Evolutionary conservation across 1,139 yeast genomes (phyloP).

Genomic region (Blastobotrys aristatus): DNA sequence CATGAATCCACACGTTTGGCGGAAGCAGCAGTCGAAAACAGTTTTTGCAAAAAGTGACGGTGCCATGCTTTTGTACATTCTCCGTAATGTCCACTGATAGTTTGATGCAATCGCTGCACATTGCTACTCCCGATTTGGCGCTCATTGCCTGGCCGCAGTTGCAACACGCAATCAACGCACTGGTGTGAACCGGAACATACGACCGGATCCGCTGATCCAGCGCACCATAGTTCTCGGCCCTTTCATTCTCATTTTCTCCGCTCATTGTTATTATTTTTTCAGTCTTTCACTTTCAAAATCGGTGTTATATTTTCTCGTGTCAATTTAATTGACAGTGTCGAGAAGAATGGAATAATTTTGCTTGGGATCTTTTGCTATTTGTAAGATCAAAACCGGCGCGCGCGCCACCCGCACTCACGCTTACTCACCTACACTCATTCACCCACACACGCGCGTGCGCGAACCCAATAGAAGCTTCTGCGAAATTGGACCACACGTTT

Average conservation of each 20-base stretch:
- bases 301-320: too few species aligned
- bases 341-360: too few species aligned
- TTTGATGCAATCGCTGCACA: conserved; percentile 97
- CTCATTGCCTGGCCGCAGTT: conserved; percentile 99
- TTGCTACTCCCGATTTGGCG: conserved; percentile 70
- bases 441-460: too few species aligned
- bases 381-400: too few species aligned
- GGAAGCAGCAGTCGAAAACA: conserved; percentile 94
- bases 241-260: background rate
- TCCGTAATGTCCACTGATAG: conserved; percentile 90
- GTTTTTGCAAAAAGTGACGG: conserved; percentile 88
- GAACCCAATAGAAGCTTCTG: too few species aligned
- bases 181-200: conserved; percentile 39
- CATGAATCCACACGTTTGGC: conserved; percentile 88
- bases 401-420: background rate
- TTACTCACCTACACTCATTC: too few species aligned
- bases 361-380: too few species aligned
- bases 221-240: background rate
- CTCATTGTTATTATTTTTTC: background rate
- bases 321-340: too few species aligned
- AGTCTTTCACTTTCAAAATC: too few species aligned
- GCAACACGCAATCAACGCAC: conserved; percentile 89
- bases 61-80: conserved; percentile 91
- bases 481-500: too few species aligned
- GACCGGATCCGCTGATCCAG: conserved; percentile 14